Percentiles rank a stretch among this genome's conserved stretches.
Evolutionary conservation across 1,284 basidiomycete genomes (phyloP).

Genomic region (Ustilago xerochloae): DNA sequence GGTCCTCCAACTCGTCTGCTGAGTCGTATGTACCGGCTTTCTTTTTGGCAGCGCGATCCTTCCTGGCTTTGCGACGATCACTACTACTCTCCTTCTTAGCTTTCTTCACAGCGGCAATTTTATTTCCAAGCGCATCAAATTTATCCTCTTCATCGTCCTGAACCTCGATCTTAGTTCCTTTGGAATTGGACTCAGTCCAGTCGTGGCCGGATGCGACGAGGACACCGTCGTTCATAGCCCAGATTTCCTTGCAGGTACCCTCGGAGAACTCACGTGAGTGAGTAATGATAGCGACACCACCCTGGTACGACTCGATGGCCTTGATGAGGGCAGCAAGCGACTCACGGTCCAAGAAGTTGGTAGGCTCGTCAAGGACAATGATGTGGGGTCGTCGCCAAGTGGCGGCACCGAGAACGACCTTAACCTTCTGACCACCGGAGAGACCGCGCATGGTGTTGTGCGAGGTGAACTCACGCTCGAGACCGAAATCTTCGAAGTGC

Average conservation of each 20-base stretch:
- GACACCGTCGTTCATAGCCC: conserved; percentile 63
- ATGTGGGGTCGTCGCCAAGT: conserved; percentile 68
- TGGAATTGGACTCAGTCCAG: conserved; percentile 84
- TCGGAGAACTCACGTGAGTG: conserved; percentile 67
- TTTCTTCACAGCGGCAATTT: conserved; percentile 51
- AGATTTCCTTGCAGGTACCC: conserved; percentile 66
- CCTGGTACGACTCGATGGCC: conserved; percentile 67
- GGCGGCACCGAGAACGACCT: conserved; percentile 67
- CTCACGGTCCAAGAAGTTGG: conserved; percentile 69
- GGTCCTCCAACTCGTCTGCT: conserved; percentile 53
- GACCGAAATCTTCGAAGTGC: conserved; percentile 68
- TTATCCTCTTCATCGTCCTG: conserved; percentile 62
- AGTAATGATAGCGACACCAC: conserved; percentile 67
- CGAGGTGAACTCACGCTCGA: conserved; percentile 68
- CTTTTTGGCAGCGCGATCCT: conserved; percentile 51
- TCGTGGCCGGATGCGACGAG: conserved; percentile 75
- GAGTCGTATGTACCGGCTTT: conserved; percentile 58
- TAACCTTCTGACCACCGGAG: conserved; percentile 69
- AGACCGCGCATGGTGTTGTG: conserved; percentile 69
- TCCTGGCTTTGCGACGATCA: conserved; percentile 57
- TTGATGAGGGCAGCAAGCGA: conserved; percentile 68
- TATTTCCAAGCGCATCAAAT: conserved; percentile 64
- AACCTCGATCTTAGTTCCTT: conserved; percentile 61
- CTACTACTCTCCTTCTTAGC: conserved; percentile 55
- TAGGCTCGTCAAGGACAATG: conserved; percentile 67